Evolutionary conservation across 225 moss, liverwort and hornwort species (phyloP).

Genomic region (Pseudisothecium myosuroides): DNA sequence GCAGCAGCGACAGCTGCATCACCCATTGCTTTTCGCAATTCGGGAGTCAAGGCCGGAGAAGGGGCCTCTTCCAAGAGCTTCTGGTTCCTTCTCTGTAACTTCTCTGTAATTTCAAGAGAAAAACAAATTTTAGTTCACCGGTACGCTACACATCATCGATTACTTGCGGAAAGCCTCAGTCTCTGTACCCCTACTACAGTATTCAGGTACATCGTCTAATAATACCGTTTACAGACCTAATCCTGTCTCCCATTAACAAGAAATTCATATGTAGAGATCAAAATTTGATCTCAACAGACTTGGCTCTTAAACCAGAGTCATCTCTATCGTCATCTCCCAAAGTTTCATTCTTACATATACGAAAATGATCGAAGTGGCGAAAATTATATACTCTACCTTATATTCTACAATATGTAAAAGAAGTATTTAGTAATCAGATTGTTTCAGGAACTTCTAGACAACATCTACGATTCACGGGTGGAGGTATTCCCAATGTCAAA

Average conservation of each 20-base stretch:
- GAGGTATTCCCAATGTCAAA: background rate
- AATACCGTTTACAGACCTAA: background rate
- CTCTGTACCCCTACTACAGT: background rate
- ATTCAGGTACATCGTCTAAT: background rate
- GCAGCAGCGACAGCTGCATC: constrained; percentile 96
- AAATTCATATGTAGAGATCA: background rate
- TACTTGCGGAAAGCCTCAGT: background rate
- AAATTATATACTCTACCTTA: background rate
- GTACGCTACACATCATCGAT: background rate
- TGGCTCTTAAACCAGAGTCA: background rate
- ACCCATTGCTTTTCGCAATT: constrained; percentile 94
- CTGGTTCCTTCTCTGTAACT: constrained; percentile 98
- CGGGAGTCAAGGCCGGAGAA: constrained; percentile 89
- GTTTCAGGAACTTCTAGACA: background rate
- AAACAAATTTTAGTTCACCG: background rate
- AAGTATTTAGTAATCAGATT: background rate
- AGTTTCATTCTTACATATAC: background rate
- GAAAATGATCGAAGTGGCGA: background rate
- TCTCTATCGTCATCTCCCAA: background rate
- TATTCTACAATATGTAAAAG: background rate
- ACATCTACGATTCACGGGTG: background rate
- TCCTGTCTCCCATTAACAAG: background rate
- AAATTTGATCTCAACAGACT: background rate
- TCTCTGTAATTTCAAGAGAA: constrained; percentile 7
- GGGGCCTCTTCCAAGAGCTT: constrained; percentile 97